Conservation (phyloP, 495 filamentous ascomycete genomes). For the Penicillium lividum region DNA sequence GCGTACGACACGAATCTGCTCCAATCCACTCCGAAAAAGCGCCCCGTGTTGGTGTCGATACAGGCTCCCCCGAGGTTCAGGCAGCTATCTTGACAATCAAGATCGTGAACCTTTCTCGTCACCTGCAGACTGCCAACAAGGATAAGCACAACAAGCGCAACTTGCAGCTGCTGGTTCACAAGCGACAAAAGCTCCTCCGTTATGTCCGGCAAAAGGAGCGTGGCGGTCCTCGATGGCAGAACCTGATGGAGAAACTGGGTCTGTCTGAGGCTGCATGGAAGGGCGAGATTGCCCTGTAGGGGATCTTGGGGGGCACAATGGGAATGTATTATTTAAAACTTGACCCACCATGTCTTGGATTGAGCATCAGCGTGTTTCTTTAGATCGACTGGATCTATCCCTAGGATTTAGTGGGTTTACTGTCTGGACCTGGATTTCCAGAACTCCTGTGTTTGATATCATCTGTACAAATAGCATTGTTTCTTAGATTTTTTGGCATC, state of each 20-base stretch:
- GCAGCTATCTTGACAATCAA: conserved; percentile 95
- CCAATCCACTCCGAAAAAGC: conserved; percentile 47
- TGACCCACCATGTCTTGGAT: conserved; percentile 9
- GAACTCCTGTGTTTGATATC: conserved; percentile 6
- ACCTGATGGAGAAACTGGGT: conserved; percentile 78
- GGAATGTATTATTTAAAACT: conserved; percentile 9
- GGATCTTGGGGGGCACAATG: background rate
- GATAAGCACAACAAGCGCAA: conserved; percentile 96
- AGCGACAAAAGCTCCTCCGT: conserved; percentile 79
- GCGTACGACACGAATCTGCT: conserved; percentile 27
- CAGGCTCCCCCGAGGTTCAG: conserved; percentile 92
- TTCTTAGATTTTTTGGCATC: background rate
- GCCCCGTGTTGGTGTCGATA: conserved; percentile 81
- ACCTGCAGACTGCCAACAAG: conserved; percentile 52
- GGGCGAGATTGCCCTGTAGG: conserved; percentile 77
- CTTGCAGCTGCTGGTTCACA: conserved; percentile 80
- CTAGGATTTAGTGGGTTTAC: conserved; percentile 11
- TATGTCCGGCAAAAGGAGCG: conserved; percentile 89
- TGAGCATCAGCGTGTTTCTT: conserved; percentile 21
- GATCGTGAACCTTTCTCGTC: conserved; percentile 75
- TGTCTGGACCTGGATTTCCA: conserved; percentile 13
- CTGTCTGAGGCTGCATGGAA: conserved; percentile 84
- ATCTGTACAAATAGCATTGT: conserved; percentile 32
- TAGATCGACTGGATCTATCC: conserved; percentile 11
- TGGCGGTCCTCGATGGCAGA: conserved; percentile 83